Conservation (phyloP, 352 stramenopile genomes). For the Phytophthora parvispora region DNA sequence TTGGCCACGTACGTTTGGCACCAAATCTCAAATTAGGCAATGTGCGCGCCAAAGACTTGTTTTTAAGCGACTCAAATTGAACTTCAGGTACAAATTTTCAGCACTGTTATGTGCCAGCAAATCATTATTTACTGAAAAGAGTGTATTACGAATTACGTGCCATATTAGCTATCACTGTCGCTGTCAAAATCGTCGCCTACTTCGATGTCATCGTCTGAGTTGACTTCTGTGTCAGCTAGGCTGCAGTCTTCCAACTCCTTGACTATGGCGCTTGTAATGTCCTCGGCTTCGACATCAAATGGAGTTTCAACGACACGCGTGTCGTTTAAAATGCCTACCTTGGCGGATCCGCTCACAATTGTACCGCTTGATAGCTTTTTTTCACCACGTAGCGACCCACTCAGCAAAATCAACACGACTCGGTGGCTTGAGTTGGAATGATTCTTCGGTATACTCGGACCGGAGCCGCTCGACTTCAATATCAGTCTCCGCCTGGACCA, state of each 20-base stretch:
- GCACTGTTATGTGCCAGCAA: too few relatives aligned
- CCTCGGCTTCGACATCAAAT: not conserved
- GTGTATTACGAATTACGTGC: too few relatives aligned
- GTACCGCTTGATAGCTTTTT: not conserved
- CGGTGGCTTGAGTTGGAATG: not conserved
- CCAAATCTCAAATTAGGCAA: too few relatives aligned
- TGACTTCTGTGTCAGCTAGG: not conserved
- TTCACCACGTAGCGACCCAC: not conserved
- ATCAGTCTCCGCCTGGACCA: not conserved
- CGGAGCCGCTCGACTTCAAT: not conserved
- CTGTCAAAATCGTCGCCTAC: too few relatives aligned
- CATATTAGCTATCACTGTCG: too few relatives aligned
- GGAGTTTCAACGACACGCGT: not conserved
- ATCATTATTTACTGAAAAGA: too few relatives aligned
- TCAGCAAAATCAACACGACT: not conserved
- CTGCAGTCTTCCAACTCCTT: not conserved
- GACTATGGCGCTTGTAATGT: not conserved
- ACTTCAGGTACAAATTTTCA: too few relatives aligned
- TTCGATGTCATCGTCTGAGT: too few relatives aligned
- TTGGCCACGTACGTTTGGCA: too few relatives aligned
- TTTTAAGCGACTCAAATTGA: too few relatives aligned
- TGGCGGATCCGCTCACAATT: not conserved
- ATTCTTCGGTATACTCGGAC: not conserved
- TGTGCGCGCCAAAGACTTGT: too few relatives aligned
- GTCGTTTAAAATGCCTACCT: not conserved